phyloP scores from a whole-genome alignment of 2,329 filamentous ascomycete species.

The Ophiostoma triangulosporum region DNA sequence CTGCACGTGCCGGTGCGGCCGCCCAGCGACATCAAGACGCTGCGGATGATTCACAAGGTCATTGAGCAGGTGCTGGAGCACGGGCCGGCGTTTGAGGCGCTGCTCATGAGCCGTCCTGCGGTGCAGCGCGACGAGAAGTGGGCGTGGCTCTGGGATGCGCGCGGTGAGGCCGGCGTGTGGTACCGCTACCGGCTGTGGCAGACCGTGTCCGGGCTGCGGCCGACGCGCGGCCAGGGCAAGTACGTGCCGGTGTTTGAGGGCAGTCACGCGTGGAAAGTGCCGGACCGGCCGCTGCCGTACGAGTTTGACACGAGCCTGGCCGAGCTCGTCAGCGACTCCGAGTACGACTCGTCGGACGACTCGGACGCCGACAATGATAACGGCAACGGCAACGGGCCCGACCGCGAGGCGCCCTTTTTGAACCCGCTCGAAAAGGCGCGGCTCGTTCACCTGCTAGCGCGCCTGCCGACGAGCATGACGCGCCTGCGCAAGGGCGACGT shows the following conservation, averaged over 20 bases:
- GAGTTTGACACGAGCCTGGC: slow-evolving; percentile 67
- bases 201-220: slow-evolving; percentile 39
- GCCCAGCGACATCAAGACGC: slow-evolving; percentile 63
- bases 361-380: slow-evolving; percentile 47
- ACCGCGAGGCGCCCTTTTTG: slow-evolving; percentile 43
- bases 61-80: slow-evolving; percentile 68
- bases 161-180: slow-evolving; percentile 68
- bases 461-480: slow-evolving; percentile 62
- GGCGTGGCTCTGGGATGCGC: slow-evolving; percentile 86
- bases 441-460: slow-evolving; percentile 68
- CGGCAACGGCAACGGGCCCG: slow-evolving; percentile 23
- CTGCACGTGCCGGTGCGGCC: slow-evolving; percentile 59
- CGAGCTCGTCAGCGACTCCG: slow-evolving; percentile 69
- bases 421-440: slow-evolving; percentile 76
- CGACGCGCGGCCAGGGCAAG: slow-evolving; percentile 24
- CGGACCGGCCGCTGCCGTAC: slow-evolving; percentile 54
- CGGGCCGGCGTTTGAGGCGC: slow-evolving; percentile 77
- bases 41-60: slow-evolving; percentile 78
- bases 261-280: slow-evolving; percentile 63
- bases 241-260: slow-evolving; percentile 61
- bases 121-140: slow-evolving; percentile 81
- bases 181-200: slow-evolving; percentile 91
- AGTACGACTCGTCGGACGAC: slow-evolving; percentile 63
- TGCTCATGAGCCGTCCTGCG: slow-evolving; percentile 75
- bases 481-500: slow-evolving; percentile 74